Base-by-base conservation (phyloP, 2,329 filamentous ascomycete species). In the Fusarium paranaense region DNA sequence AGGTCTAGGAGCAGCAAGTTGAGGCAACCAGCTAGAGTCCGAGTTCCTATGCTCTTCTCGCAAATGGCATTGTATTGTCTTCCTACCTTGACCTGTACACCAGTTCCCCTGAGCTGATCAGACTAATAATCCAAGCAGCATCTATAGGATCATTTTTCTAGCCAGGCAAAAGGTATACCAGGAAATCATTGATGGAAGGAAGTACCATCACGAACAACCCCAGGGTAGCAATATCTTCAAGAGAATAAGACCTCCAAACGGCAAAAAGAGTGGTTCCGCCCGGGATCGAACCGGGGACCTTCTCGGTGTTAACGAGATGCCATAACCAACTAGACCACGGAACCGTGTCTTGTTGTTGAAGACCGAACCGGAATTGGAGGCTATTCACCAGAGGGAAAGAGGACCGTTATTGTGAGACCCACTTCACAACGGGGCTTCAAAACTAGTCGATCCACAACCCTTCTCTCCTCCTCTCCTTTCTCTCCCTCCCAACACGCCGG, bases 231-330 rank as follows among this genome's bases (percentile, higher is more conserved):
- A n/a, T 16, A 16, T 16, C 35, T 16, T 37, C 14, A 4, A 37
- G n/a, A 20, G 9, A 14, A 2, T 20, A 30, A 5, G 6, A 20
- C 0, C 35, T 9, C 2, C 6, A 40, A 18, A n/a, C 3, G 32
- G 37, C 35, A 70, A 72, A 66, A 58, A 73, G 32, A 25, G 18
- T 75, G 71, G 59, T 76, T 77, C 74, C 74, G 75, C 76, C 74
- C 76, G 75, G 76, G 75, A 73, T 78, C 38, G 72, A 78, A 77
- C 76, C 76, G 75, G 76, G 74, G 76, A 78, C 75, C 76, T 78
- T 78, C 76, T 78, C 73, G 73, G 75, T 78, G 75, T 76, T 71
- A 76, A 66, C 73, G 73, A 78, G 76, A 76, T 76, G 74, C 74
- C 74, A 76, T 76, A 59, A 77, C 76, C 76, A 77, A 67, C 76